Evolutionary conservation across 805 yeast genomes (phyloP), one percentile per base, ranked within the genome.

Genomic region (Candida tammaniensis): DNA sequence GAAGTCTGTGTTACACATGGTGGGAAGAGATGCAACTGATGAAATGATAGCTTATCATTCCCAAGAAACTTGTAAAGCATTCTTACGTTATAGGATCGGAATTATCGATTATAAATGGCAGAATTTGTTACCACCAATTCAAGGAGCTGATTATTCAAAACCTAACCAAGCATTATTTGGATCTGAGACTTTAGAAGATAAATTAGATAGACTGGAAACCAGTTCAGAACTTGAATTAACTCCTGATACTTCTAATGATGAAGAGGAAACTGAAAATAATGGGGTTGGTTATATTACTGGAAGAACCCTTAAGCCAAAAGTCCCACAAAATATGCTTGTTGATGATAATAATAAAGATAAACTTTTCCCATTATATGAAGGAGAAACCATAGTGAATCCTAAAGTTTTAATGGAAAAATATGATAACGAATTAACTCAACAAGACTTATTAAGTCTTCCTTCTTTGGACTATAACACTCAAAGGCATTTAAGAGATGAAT

Each of bases 21-120:
- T 87, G 3, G 96, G 96, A 2, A 63, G 91, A 37, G 95, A 87
- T 58, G 95, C 95, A 14, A 81, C 93, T 0, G 95, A 86, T 54
- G 96, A 88, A 55, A 86, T 87, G 85, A 74, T 79, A 34, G 88
- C 89, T 7, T 87, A 86, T 49, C 96, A 87, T 53, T 55, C 74
- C 27, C 76, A 69, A 9, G 82, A 76, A 31, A 74, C 93, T 0
- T 60, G 72, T 7, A 30, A 40, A 3, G 56, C 58, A 0, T 82
- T 85, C 55, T 49, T 53, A n/a, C 68, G 58, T 24, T 88, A 74
- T 74, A 72, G 63, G 36, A 70, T 87, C 10, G 96, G 96, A 1
- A 53, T 48, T 9, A 76, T 86, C 5, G 77, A 79, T 36, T 56
- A 66, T 38, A 63, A 64, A 7, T 87, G 96, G 96, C 66, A 65